phyloP scores from a whole-genome alignment of 345 rosid species.

The Melastoma malabathricum region DNA sequence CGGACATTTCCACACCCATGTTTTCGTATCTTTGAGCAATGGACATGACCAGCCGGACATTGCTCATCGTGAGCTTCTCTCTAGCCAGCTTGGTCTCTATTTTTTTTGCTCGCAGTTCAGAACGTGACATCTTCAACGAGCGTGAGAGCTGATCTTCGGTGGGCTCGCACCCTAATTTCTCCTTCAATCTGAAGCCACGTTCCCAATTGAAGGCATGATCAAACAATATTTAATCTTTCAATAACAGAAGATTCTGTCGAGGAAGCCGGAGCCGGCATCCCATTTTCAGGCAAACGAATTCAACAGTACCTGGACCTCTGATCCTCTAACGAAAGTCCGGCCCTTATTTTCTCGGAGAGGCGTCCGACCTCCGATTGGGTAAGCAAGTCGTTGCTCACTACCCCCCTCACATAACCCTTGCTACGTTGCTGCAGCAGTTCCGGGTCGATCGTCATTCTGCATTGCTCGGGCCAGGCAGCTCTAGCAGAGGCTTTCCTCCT shows the following conservation, averaged over 20 bases:
- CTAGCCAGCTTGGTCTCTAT: conserved; percentile 74
- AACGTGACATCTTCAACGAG: conserved; percentile 62
- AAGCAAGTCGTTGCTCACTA: conserved; percentile 55
- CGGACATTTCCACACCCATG: conserved; percentile 92
- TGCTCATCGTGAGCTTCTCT: conserved; percentile 93
- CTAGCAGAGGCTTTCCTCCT: conserved; percentile 23
- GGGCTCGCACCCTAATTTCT: conserved; percentile 76
- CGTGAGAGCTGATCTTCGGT: conserved; percentile 73
- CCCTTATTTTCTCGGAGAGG: conserved; percentile 61
- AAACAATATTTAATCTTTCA: too few relatives aligned
- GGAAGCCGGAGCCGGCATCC: too few relatives aligned
- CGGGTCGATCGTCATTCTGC: conserved; percentile 30
- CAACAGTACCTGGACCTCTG: conserved; percentile 51
- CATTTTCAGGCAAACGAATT: not conserved
- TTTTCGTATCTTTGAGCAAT: conserved; percentile 83
- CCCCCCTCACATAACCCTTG: conserved; percentile 79
- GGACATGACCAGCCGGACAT: conserved; percentile 90
- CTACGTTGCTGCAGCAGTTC: conserved; percentile 45
- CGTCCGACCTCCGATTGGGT: conserved; percentile 69
- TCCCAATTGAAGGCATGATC: too few relatives aligned
- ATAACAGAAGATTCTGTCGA: too few relatives aligned
- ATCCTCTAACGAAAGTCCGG: conserved; percentile 69
- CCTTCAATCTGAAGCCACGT: conserved; percentile 42
- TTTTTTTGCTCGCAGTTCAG: conserved; percentile 51
- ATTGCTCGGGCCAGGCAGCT: conserved; percentile 13